Conservation (phyloP, 2,329 filamentous ascomycete species). For the Calonectria honghensis region DNA sequence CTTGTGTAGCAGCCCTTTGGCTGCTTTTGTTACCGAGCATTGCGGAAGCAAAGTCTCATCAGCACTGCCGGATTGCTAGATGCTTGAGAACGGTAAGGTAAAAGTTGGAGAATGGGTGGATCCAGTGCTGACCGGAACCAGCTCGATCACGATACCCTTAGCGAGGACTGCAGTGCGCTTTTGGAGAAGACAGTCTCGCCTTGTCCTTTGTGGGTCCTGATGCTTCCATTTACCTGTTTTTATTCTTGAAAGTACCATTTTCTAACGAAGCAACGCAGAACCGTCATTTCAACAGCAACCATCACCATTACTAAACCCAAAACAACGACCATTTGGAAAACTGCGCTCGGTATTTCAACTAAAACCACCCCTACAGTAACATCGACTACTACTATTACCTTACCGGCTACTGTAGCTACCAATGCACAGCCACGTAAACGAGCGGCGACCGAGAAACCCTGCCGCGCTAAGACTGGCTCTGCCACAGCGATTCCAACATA, state of each 20-base stretch:
- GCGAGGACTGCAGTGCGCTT: background rate
- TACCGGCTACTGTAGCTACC: background rate
- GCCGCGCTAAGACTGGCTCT: background rate
- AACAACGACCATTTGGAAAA: background rate
- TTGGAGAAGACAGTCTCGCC: background rate
- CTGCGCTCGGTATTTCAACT: background rate
- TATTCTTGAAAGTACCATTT: background rate
- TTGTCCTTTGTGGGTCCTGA: background rate
- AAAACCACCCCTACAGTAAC: background rate
- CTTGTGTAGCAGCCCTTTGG: background rate
- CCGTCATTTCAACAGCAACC: background rate
- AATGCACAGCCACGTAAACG: background rate
- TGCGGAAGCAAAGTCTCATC: constrained; percentile 2
- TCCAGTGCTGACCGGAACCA: background rate
- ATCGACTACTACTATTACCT: background rate
- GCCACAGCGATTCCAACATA: background rate
- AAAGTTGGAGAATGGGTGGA: too few relatives aligned
- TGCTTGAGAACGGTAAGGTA: background rate
- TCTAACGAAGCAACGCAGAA: background rate
- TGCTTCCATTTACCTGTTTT: background rate
- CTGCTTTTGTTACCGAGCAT: background rate
- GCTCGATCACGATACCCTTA: background rate
- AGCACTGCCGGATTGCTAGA: background rate
- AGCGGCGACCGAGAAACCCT: background rate
- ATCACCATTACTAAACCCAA: background rate